Evolutionary conservation across 176 grass and related monocot species (phyloP), one percentile per base, ranked within the genome.

Genomic region (Cenchrus purpureus): DNA sequence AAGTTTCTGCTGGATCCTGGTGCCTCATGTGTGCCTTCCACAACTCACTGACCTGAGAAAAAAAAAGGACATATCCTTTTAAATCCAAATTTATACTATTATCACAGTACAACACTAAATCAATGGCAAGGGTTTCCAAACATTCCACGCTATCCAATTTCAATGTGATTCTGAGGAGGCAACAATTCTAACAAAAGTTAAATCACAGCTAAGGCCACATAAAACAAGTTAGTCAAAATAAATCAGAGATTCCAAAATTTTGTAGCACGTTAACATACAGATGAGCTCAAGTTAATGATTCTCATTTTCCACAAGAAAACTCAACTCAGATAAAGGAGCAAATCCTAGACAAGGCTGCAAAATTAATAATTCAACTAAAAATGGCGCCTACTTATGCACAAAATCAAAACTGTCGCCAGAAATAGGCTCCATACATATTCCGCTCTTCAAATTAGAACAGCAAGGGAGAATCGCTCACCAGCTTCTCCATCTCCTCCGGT

Each of bases 11-110:
- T 69, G 93, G 85, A 94, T 98, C 93, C 81, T 83, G 89, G 89
- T 95, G 96, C 81, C 88, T 92, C 96, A 98, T 98, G 79, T 92
- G 89, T 64, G 69, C 17, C 73, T 89, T 95, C 91, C 88, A 95
- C 68, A 95, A 83, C 22, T 95, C 93, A 52, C 45, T 83, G 20
- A 95, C 89, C 96, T 98, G 84, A 82, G 56, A 29, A 60, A 40
- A 45, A 43, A 61, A 44, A 73, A 15, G 86, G 29, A 56, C 51
- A 68, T 63, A 43, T 84, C 4, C 68, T 54, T 68, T 69, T 77
- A 7, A n/a, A 54, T 51, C 49, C 14, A 40, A 54, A 13, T 44
- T 84, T 20, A 20, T 78, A 52, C 29, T 37, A 20, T n/a, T 59
- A 54, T 12, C 59, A 48, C 29, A 34, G 8, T 73, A 68, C 4